These are phyloP conservation scores for Vickermania ingenoplastis DNA, from an alignment of 208 protist genomes.

Conservation along the genomic window DNA sequence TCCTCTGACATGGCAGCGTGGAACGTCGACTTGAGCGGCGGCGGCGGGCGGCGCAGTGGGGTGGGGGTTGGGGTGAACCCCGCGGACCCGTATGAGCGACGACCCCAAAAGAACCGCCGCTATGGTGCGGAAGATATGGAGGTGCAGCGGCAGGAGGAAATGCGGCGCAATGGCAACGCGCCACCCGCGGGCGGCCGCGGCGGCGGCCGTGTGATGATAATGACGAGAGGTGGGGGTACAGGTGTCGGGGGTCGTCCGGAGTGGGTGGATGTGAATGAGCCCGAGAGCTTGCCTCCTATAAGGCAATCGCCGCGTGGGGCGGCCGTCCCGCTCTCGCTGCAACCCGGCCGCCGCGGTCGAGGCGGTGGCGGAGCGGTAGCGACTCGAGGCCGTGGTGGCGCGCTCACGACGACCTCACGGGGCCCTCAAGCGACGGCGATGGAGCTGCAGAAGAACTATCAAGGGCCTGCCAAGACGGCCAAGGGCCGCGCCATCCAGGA, in stretches of 20 bases:
- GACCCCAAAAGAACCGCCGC: neutral
- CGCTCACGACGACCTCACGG: neutral
- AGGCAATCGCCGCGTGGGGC: too few relatives aligned
- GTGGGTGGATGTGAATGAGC: neutral
- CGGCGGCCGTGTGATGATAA: too few relatives aligned
- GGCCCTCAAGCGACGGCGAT: slow-evolving; percentile 16
- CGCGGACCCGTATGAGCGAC: neutral
- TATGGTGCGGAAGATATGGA: neutral
- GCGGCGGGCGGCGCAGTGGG: neutral
- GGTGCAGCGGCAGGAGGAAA: neutral
- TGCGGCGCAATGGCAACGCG: slow-evolving; percentile 5
- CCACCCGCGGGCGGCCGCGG: neutral
- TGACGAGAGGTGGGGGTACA: too few relatives aligned
- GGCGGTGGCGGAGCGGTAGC: neutral
- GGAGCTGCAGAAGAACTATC: slow-evolving; percentile 24
- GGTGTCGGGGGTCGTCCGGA: neutral
- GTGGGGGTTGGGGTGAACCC: neutral
- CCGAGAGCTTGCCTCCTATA: neutral
- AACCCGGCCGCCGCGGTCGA: neutral
- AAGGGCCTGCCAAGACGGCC: slow-evolving; percentile 14
- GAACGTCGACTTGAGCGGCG: slow-evolving; percentile 7
- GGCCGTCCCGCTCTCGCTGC: neutral
- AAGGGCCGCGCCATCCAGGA: slow-evolving; percentile 34
- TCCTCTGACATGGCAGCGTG: neutral
- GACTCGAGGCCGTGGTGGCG: slow-evolving; percentile 6